Conservation (phyloP, 139 green algal genomes). For the Volvox africanus region DNA sequence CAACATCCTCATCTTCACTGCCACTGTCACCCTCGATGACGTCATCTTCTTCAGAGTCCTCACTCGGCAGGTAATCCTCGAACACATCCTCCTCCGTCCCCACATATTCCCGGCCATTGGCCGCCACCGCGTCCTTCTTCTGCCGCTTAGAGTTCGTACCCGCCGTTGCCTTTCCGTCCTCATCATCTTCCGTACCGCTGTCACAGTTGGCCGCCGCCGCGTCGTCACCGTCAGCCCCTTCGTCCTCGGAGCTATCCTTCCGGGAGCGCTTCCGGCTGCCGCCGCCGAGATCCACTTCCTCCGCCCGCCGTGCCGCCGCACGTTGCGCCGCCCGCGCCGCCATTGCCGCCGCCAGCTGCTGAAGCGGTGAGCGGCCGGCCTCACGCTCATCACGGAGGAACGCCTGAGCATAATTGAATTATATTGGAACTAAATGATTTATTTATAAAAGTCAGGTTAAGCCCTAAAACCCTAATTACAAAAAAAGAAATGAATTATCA, state of each 20-base stretch:
- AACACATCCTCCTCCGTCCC: slow-evolving; percentile 1
- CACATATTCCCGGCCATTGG: not conserved
- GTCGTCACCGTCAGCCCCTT: not conserved
- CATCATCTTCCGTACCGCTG: not conserved
- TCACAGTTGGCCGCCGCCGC: not conserved
- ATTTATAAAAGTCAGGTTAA: too few relatives aligned
- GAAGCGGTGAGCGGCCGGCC: slow-evolving; percentile 65
- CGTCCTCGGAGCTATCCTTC: not conserved
- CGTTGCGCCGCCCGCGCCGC: slow-evolving; percentile 60
- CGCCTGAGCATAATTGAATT: too few relatives aligned
- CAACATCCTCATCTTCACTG: not conserved
- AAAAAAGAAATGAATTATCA: too few relatives aligned
- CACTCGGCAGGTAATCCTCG: not conserved
- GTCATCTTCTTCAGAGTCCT: slow-evolving; percentile 13
- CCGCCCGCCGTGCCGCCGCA: slow-evolving; percentile 55
- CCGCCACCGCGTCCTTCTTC: not conserved
- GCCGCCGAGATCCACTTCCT: slow-evolving; percentile 1
- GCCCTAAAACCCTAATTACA: too few relatives aligned
- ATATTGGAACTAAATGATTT: too few relatives aligned
- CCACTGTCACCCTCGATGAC: not conserved
- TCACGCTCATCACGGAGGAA: slow-evolving; percentile 38
- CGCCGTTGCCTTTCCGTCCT: slow-evolving; percentile 15
- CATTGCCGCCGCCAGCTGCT: slow-evolving; percentile 66
- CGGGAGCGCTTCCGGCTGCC: not conserved
- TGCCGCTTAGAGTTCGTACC: not conserved